phyloP scores from a whole-genome alignment of 192 early-diverging fungal genomes.

The Paraglomus occultum region DNA sequence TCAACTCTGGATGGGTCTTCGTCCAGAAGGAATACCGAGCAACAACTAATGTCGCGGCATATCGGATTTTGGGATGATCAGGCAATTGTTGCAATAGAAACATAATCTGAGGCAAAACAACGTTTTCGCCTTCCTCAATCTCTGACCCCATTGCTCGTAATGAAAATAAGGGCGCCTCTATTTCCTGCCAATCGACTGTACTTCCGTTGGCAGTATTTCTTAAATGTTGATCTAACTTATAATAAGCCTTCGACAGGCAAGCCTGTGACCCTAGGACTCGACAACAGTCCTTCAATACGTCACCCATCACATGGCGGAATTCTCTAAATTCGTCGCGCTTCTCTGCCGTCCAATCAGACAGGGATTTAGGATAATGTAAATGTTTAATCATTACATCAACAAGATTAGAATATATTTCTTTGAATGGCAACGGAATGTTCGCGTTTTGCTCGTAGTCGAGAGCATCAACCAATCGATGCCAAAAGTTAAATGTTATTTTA shows the following conservation, averaged over 20 bases:
- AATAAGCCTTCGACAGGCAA: slow-evolving; percentile 61
- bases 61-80: slow-evolving; percentile 89
- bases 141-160: slow-evolving; percentile 91
- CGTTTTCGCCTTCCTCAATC: slow-evolving; percentile 66
- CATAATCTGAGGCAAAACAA: slow-evolving; percentile 90
- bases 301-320: slow-evolving; percentile 95
- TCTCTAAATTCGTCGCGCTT: slow-evolving; percentile 97
- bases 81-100: slow-evolving; percentile 82
- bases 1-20: slow-evolving; percentile 77
- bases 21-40: slow-evolving; percentile 97
- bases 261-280: slow-evolving; percentile 73
- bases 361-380: slow-evolving; percentile 80
- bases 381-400: slow-evolving; percentile 86
- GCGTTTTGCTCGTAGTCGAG: slow-evolving; percentile 47
- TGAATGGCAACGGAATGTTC: slow-evolving; percentile 54
- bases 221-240: slow-evolving; percentile 30
- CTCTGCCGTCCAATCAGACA: slow-evolving; percentile 68
- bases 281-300: slow-evolving; percentile 95
- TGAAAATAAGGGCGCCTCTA: slow-evolving; percentile 94
- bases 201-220: slow-evolving; percentile 41
- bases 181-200: slow-evolving; percentile 77
- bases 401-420: slow-evolving; percentile 60
- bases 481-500: slow-evolving; percentile 88
- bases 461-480: slow-evolving; percentile 76
- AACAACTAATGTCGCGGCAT: slow-evolving; percentile 95